Base-by-base conservation (phyloP, 2,329 filamentous ascomycete genomes). In the Colletotrichum costaricense region DNA sequence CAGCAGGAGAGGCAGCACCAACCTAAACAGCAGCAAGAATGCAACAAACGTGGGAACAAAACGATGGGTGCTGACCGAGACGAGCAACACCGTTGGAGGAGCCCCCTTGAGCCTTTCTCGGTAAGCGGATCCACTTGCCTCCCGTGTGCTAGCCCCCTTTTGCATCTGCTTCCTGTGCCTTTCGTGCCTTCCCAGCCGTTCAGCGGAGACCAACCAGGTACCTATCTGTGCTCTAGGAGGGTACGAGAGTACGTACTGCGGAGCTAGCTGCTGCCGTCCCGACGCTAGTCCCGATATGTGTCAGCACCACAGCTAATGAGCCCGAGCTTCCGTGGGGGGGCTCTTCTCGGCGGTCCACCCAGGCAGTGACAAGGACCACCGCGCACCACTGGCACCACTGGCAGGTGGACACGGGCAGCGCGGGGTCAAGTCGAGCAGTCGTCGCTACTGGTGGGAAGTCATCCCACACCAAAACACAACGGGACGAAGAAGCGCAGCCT, bases 241-340 rank as follows among this genome's bases (percentile, higher is more conserved):
- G 33, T 35, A 35, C 33, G 33, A 35, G 33, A 35, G 33, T 35
- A 35, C 33, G 33, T 35, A 35, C 33, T 16, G 38, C 38, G 16
- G 54, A 49, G 26, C n/a, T 33, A n/a, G 64, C 63, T 67, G 55
- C 14, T 22, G 60, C 28, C 38, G 9, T 67, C 3, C 38, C n/a
- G 38, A 54, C 42, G 46, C 65, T 55, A 68, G 28, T 28, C 65
- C 65, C 12, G 30, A 62, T 49, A 49, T 57, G 26, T 62, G 69
- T 72, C 46, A 68, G 63, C 57, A 49, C 28, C 46, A 35, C 63
- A 56, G 56, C 56, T 67, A 62, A 71, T 67, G 68, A 66, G 63
- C 56, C 26, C 33, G 24, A 57, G 64, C 62, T 70, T 19, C 62
- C 54, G 62, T 69, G 67, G 67, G 62, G 35, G 67, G 33, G 33